Base-by-base conservation (phyloP, 345 rosid species). In the Citrus glauca region DNA sequence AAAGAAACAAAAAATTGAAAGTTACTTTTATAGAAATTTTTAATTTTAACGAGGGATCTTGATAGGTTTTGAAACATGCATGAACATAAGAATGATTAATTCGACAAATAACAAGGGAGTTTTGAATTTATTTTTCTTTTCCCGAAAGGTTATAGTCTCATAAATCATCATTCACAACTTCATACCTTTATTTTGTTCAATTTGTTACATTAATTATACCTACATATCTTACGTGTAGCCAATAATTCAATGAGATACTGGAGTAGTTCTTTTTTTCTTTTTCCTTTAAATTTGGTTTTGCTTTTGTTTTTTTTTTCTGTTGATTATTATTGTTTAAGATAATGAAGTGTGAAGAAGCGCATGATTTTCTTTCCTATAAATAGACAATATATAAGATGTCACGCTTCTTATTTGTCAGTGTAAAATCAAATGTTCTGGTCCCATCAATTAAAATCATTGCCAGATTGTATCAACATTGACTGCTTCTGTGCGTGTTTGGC, bases 361-460 rank as follows among this genome's bases (percentile, higher is more conserved):
- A 69, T 45, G 61, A 50, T 71, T 50, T 19, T 59, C 11, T 57
- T 57, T 22, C 9, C 25, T 8, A 22, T 59, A 59, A 59, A 19
- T 2, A 0, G 7, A 59, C 9, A 9, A 30, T 30, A n/a, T 20
- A 71, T 1, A 53, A 19, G 42, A 53, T 55, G 5, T 53, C 42
- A 61, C 19, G 33, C 19, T 61, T 72, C 32, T 5, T 57, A 35
- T 13, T 24, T n/a, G 76, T 72, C 14, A 37, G 38, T 35, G 53
- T 67, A 28, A n/a, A 72, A 42, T 68, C 70, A 45, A 57, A 63
- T 67, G 28, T 73, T 67, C 28, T 2, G 69, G 71, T 61, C 59
- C 68, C 77, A 76, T 45, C 48, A 35, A 38, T 56, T 48, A 6
- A 77, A 69, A 78, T 82, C 77, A 75, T 65, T 57, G 66, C 37